Percentiles rank a stretch among this genome's conserved stretches.
phyloP scores from a whole-genome alignment of 257 asterid genomes.

The Paraleonurus japonicus region DNA sequence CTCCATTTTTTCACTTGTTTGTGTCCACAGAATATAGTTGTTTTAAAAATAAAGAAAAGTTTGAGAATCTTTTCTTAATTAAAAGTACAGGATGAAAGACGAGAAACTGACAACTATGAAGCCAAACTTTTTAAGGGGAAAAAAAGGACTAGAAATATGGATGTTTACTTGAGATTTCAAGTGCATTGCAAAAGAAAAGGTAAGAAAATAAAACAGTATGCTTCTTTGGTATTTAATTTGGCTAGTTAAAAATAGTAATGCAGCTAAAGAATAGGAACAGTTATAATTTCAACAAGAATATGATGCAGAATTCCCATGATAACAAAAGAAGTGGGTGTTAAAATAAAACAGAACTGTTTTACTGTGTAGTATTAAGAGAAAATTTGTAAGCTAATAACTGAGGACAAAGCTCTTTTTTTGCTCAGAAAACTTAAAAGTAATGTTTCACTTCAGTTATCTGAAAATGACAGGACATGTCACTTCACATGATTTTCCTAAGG shows the following conservation, averaged over 20 bases:
- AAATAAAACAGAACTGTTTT: background rate
- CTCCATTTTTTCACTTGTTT: background rate
- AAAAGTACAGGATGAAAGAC: background rate
- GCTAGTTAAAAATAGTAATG: background rate
- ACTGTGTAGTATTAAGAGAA: background rate
- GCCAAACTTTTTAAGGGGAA: background rate
- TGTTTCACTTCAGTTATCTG: background rate
- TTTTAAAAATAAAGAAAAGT: background rate
- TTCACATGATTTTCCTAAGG: background rate
- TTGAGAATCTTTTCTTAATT: background rate
- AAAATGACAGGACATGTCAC: background rate
- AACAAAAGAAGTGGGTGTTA: background rate
- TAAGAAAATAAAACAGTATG: too few relatives aligned
- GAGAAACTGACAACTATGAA: background rate
- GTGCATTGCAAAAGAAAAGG: background rate
- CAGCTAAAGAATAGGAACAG: background rate
- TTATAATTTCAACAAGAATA: background rate
- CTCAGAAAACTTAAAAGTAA: conserved; percentile 5
- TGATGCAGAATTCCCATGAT: background rate
- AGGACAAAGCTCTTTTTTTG: background rate
- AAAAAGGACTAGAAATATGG: background rate
- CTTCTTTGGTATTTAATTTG: background rate
- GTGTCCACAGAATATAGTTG: background rate
- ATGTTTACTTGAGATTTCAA: background rate
- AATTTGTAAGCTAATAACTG: background rate